These are phyloP conservation scores for Cladophialophora bantiana DNA, from an alignment of 2,329 filamentous ascomycete genomes.

Conservation along the genomic window DNA sequence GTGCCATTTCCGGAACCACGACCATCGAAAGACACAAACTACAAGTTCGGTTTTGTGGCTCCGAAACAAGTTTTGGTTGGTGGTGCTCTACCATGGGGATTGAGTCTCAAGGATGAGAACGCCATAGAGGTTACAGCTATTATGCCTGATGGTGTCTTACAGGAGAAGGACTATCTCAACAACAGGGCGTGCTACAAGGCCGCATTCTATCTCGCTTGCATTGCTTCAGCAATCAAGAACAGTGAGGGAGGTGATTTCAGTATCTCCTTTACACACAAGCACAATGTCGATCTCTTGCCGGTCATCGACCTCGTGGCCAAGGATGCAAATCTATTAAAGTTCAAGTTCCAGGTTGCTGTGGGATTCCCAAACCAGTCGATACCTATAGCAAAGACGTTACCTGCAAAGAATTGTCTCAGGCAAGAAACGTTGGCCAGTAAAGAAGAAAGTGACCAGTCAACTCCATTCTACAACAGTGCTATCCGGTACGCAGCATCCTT, in stretches of 20 bases:
- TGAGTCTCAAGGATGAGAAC: constrained; percentile 67
- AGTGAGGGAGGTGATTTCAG: constrained; percentile 62
- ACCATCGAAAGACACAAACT: constrained; percentile 76
- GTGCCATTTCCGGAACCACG: constrained; percentile 86
- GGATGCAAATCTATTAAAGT: constrained; percentile 39
- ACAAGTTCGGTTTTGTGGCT: constrained; percentile 79
- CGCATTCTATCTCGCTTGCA: constrained; percentile 85
- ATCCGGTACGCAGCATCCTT: constrained; percentile 79
- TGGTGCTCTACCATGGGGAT: constrained; percentile 83
- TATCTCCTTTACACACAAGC: constrained; percentile 69
- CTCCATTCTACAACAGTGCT: constrained; percentile 88
- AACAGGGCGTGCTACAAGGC: constrained; percentile 94
- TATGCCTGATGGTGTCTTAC: constrained; percentile 81
- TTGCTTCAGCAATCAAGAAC: constrained; percentile 73
- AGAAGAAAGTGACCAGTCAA: constrained; percentile 53
- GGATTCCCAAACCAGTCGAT: constrained; percentile 75
- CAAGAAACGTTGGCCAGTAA: constrained; percentile 41
- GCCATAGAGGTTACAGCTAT: constrained; percentile 84
- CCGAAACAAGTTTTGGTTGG: constrained; percentile 84
- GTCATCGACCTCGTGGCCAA: constrained; percentile 60
- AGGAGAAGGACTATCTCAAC: constrained; percentile 93
- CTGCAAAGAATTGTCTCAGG: constrained; percentile 74
- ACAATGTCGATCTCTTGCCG: constrained; percentile 79
- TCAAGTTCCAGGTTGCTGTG: constrained; percentile 72
- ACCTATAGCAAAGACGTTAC: constrained; percentile 71